Conservation (phyloP, 2,329 filamentous ascomycete genomes). For the Trichoderma guizhouense region DNA sequence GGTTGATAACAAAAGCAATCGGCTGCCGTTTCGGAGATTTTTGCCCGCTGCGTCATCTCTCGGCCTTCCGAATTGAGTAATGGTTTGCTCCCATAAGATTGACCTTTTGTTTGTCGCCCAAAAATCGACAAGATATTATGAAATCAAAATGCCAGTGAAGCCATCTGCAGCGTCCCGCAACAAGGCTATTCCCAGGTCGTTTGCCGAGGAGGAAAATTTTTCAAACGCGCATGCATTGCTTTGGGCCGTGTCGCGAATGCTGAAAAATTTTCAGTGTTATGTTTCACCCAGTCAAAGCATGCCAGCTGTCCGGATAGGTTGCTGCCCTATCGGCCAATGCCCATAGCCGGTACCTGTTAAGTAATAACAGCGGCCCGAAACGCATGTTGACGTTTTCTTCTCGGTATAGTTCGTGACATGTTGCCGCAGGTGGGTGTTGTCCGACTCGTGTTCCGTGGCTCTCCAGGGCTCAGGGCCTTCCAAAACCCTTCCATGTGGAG, state of each 20-base stretch:
- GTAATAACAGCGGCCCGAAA: neutral
- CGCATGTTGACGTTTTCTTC: neutral
- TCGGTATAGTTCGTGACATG: neutral
- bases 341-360: neutral
- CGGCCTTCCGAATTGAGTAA: conserved; percentile 15
- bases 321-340: neutral
- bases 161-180: neutral
- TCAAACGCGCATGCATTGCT: neutral
- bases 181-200: neutral
- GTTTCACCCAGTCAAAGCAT: conserved; percentile 14
- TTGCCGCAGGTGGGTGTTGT: neutral
- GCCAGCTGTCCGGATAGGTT: neutral
- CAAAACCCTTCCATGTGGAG: conserved; percentile 19
- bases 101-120: neutral
- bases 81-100: neutral
- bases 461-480: conserved; percentile 12
- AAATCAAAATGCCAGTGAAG: neutral
- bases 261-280: neutral
- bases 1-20: neutral
- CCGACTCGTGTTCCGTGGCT: conserved; percentile 12
- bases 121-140: neutral
- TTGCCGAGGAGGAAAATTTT: neutral
- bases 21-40: conserved; percentile 4
- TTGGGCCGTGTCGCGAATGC: conserved; percentile 9
- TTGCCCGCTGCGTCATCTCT: neutral